These are phyloP conservation scores for Tetrapyrgos nigripes DNA, from an alignment of 1,284 basidiomycete genomes.

Conservation along the genomic window DNA sequence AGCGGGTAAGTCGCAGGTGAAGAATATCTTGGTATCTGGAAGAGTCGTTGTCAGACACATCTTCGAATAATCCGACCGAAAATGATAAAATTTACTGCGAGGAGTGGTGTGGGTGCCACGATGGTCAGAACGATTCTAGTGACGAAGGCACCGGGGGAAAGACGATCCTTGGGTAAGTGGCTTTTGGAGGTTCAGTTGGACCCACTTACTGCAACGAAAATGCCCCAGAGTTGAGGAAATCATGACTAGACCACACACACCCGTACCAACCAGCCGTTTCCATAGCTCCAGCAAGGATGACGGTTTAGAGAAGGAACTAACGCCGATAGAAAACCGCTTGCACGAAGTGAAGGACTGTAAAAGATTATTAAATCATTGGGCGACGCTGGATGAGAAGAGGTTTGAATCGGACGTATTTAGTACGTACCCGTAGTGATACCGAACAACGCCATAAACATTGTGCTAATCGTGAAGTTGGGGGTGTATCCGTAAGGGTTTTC, in stretches of 20 bases:
- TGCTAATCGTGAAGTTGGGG: slow-evolving; percentile 1
- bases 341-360: slow-evolving; percentile 3
- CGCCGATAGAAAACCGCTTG: slow-evolving; percentile 7
- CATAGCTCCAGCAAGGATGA: background rate
- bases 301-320: slow-evolving; percentile 8
- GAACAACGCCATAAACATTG: background rate
- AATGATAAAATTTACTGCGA: slow-evolving; percentile 3
- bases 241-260: slow-evolving; percentile 6
- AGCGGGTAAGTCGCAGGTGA: slow-evolving; percentile 3
- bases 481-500: slow-evolving; percentile 4
- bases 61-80: background rate
- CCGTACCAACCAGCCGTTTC: slow-evolving; percentile 9
- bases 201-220: slow-evolving; percentile 12
- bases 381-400: no score
- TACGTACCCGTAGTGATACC: background rate
- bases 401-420: no score
- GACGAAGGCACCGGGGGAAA: no score
- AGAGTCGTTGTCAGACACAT: no score
- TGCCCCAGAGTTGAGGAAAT: slow-evolving; percentile 3
- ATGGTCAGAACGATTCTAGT: no score
- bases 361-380: no score
- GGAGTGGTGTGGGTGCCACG: no score
- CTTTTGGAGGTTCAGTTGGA: no score
- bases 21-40: slow-evolving; percentile 11
- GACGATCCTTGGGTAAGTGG: no score